Evolutionary conservation across 2,329 filamentous ascomycete species (phyloP).

Genomic region (Capronia epimyces): DNA sequence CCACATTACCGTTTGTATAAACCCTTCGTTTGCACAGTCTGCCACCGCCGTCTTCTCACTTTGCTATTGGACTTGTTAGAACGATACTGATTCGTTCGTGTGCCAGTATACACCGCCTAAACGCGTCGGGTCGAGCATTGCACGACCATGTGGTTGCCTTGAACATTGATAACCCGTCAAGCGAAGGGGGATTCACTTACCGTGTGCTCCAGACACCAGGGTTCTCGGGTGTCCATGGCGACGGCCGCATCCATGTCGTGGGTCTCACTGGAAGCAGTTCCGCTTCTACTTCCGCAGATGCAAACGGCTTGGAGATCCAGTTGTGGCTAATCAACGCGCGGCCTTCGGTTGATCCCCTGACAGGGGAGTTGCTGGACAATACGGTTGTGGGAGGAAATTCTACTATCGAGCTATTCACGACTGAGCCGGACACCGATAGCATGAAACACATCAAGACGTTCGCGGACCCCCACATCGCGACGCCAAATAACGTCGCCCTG

Average conservation of each 20-base stretch:
- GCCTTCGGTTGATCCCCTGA: constrained; percentile 32
- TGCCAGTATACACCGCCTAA: constrained; percentile 23
- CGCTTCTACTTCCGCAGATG: constrained; percentile 11
- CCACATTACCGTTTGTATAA: no score
- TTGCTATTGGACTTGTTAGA: not conserved
- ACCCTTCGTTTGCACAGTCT: no score
- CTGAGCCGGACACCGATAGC: constrained; percentile 24
- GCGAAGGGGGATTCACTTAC: constrained; percentile 14
- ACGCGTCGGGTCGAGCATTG: constrained; percentile 26
- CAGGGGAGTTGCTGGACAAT: constrained; percentile 33
- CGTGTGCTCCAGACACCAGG: constrained; percentile 25
- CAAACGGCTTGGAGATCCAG: constrained; percentile 5
- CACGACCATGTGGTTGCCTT: constrained; percentile 31
- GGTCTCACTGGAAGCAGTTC: constrained; percentile 27
- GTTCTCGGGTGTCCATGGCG: constrained; percentile 29
- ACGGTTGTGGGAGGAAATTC: constrained; percentile 34
- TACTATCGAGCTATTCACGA: constrained; percentile 37
- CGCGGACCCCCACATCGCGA: constrained; percentile 32
- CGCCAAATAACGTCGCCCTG: constrained; percentile 37
- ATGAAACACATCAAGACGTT: constrained; percentile 34
- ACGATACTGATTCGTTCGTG: not conserved
- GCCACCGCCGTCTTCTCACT: not conserved
- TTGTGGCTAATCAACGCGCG: constrained; percentile 35
- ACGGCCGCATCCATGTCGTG: constrained; percentile 34
- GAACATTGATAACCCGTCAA: constrained; percentile 29